These are phyloP conservation scores for Pseudogymnoascus sp. DNA, from an alignment of 2,329 filamentous ascomycete genomes.

Conservation along the genomic window DNA sequence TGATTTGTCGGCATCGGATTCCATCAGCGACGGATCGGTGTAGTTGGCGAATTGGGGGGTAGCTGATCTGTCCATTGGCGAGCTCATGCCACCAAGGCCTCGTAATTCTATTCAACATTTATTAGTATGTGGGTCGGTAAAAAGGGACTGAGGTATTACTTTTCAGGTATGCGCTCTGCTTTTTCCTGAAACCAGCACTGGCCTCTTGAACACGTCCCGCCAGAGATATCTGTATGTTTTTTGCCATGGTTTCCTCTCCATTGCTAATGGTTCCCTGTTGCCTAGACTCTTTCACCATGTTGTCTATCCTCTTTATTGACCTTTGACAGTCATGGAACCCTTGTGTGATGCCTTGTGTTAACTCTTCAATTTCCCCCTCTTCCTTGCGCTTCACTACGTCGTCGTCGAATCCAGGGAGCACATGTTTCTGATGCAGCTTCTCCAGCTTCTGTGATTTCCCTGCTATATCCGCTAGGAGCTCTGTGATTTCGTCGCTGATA, in stretches of 20 bases:
- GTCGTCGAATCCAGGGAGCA: constrained; percentile 93
- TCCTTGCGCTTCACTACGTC: constrained; percentile 82
- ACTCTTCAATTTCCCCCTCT: constrained; percentile 79
- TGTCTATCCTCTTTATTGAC: constrained; percentile 79
- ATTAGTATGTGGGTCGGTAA: constrained; percentile 16
- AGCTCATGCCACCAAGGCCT: constrained; percentile 58
- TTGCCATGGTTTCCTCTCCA: constrained; percentile 91
- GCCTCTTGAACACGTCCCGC: constrained; percentile 84
- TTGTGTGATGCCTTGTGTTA: constrained; percentile 85
- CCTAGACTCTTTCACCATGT: constrained; percentile 75
- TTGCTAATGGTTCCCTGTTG: constrained; percentile 64
- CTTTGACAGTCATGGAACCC: constrained; percentile 85
- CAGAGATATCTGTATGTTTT: constrained; percentile 88
- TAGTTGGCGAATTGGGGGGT: constrained; percentile 51
- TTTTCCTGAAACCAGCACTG: constrained; percentile 89
- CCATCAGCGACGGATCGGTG: constrained; percentile 78
- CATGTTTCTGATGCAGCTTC: constrained; percentile 92
- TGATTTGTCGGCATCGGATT: constrained; percentile 87
- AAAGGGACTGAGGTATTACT: constrained; percentile 47
- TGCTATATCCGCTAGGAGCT: constrained; percentile 71
- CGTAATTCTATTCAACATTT: constrained; percentile 55
- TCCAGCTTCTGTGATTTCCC: constrained; percentile 79
- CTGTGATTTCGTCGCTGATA: constrained; percentile 85
- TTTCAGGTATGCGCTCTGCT: constrained; percentile 92
- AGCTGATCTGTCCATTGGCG: constrained; percentile 45